Base-by-base conservation (phyloP, 2,329 filamentous ascomycete species). In the Pseudogymnoascus sp. region DNA sequence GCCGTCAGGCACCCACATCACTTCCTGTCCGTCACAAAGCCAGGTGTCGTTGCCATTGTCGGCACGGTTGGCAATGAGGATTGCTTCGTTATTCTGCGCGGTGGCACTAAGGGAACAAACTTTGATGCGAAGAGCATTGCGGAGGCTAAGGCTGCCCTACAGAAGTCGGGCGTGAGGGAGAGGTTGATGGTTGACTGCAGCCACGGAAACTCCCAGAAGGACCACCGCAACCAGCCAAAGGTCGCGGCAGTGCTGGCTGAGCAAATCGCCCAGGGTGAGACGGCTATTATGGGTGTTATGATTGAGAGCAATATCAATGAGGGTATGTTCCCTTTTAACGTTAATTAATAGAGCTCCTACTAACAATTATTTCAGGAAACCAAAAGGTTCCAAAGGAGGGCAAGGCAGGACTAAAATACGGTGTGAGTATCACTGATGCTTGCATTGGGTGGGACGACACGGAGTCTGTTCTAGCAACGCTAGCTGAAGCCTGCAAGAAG, bases 251-350 rank as follows among this genome's bases (percentile, higher is more conserved):
- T 82, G 10, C 76, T 99, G 64, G 92, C 90, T 1, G 87, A 90
- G 72, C 95, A 99, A 78, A 90, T 99, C 65, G 82, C 88, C 62
- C 85, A 83, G 64, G 95, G 95, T 37, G 93, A 97, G 79, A 83
- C 83, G 2, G 88, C 82, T 59, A 95, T 99, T 72, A 93, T 97
- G 86, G 95, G 95, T 71, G 91, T 97, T 65, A 99, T 99, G 95
- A 96, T 99, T 72, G 95, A 99, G 81, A 96, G 90, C 77, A 90
- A 97, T 77, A 96, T 97, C 78, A 89, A 93, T 72, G 93, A 97
- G 79, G 93, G 90, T 89, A 75, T 72, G 81, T 73, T 38, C 42
- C 11, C 42, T 15, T 17, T 59, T 53, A 37, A 13, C 1, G 23
- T 31, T 13, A 13, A 40, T 15, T 33, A 35, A 6, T 7, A 21